Conservation (phyloP, 2,329 filamentous ascomycete genomes). For the Acephala macrosclerotiorum region DNA sequence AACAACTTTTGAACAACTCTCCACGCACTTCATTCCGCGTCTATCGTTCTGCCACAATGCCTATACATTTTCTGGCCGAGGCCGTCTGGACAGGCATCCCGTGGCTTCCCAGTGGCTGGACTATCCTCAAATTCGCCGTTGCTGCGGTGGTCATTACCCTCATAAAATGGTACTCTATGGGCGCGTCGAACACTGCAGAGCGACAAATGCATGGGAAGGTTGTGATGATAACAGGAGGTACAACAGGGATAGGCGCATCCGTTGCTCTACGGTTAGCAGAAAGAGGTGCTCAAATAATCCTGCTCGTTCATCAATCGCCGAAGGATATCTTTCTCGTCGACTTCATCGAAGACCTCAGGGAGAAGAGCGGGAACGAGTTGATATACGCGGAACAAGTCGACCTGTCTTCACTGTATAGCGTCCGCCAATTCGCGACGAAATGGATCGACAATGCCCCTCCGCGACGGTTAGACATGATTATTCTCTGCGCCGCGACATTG, state of each 20-base stretch:
- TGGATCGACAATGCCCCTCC: conserved; percentile 98
- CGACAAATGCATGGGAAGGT: conserved; percentile 93
- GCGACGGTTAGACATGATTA: conserved; percentile 86
- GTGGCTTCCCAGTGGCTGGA: conserved; percentile 44
- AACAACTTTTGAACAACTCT: conserved; percentile 6
- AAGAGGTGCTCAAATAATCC: conserved; percentile 87
- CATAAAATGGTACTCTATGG: conserved; percentile 80
- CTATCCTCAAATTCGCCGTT: conserved; percentile 60
- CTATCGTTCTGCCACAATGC: conserved; percentile 35
- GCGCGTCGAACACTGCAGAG: conserved; percentile 76
- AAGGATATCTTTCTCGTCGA: conserved; percentile 90
- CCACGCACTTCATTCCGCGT: conserved; percentile 11
- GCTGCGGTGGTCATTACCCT: conserved; percentile 60
- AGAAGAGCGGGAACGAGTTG: conserved; percentile 79
- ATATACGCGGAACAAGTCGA: conserved; percentile 97
- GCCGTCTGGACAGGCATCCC: conserved; percentile 36
- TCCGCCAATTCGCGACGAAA: conserved; percentile 92
- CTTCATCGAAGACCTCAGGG: conserved; percentile 87
- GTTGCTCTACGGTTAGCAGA: conserved; percentile 77
- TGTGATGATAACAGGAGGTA: conserved; percentile 91
- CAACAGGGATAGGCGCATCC: conserved; percentile 86
- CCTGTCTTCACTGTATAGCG: conserved; percentile 84
- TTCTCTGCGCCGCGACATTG: conserved; percentile 83
- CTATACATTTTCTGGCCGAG: conserved; percentile 42
- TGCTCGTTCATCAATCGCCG: conserved; percentile 83